Evolutionary conservation across 1,284 basidiomycete species (phyloP), one percentile per base, ranked within the genome.

Genomic region (Porphyrellus sp.): DNA sequence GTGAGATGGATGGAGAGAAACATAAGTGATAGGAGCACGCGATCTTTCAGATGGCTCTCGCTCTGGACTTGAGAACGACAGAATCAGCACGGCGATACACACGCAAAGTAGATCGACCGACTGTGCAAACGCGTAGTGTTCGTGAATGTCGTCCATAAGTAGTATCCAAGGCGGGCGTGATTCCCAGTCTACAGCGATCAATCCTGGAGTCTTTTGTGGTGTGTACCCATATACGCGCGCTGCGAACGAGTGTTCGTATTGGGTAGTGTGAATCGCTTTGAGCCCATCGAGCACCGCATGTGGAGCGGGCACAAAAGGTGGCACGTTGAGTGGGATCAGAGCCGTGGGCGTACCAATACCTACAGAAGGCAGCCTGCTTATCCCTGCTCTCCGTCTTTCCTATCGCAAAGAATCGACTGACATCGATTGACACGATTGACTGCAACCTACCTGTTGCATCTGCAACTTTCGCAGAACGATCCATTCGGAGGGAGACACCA

Each of bases 181-280:
- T 61, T 86, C 81, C 86, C 86, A 90, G 65, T 90, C 87, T 16
- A 83, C 73, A 15, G 80, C 74, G 40, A 89, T 55, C 48, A 72
- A 52, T 33, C 72, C 69, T 25, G 68, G 60, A 37, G 65, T 57
- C 43, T 53, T 56, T 28, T 49, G 53, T 45, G 63, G 57, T 39
- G 54, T 65, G 43, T 61, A 34, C 28, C 83, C 83, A 49, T 75
- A 70, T 12, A 86, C 57, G 23, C 86, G 80, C 35, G 82, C 81
- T 21, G 82, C 70, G 58, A 89, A 87, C 0, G 85, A 86, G 49
- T 64, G 71, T 51, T 76, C 74, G 64, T 81, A 88, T 11, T 77
- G 80, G 3, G 85, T 89, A 7, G 79, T 82, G 51, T 70, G 65
- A 38, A 89, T 82, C 23, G 62, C 59, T 41, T 78, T 70, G 15